phyloP scores from a whole-genome alignment of 495 filamentous ascomycete species.

The Aspergillus avenaceus region DNA sequence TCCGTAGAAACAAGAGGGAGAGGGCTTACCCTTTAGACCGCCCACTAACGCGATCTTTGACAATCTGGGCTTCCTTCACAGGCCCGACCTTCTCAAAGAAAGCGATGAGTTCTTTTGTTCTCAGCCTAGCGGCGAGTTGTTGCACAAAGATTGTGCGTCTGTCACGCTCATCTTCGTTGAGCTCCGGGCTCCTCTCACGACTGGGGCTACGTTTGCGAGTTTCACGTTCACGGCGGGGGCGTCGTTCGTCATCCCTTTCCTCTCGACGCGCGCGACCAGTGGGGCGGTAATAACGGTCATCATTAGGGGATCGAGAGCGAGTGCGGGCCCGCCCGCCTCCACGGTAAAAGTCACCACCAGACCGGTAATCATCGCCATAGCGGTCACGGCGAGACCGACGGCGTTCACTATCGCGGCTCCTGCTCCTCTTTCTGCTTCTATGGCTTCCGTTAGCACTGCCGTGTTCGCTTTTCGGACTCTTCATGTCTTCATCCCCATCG shows the following conservation, averaged over 20 bases:
- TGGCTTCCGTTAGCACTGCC: conserved; percentile 78
- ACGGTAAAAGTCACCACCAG: conserved; percentile 70
- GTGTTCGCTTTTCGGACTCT: conserved; percentile 71
- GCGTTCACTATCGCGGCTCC: conserved; percentile 75
- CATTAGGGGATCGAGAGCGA: conserved; percentile 71
- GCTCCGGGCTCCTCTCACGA: conserved; percentile 54
- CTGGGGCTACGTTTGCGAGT: conserved; percentile 50
- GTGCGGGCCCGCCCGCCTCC: conserved; percentile 65
- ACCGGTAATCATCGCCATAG: conserved; percentile 61
- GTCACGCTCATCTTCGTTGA: conserved; percentile 94
- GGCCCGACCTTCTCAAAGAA: conserved; percentile 97
- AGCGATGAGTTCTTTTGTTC: conserved; percentile 85
- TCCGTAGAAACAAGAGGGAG: not conserved
- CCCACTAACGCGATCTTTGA: conserved; percentile 96
- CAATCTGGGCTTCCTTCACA: conserved; percentile 97
- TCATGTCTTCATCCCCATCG: conserved; percentile 64
- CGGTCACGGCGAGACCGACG: conserved; percentile 78
- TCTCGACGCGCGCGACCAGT: conserved; percentile 53
- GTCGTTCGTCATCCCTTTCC: conserved; percentile 49
- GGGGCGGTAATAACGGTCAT: conserved; percentile 74
- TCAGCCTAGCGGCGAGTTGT: conserved; percentile 88
- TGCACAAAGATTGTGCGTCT: conserved; percentile 97
- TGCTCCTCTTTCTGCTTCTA: conserved; percentile 78
- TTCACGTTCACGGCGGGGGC: conserved; percentile 52
- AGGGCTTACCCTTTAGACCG: conserved; percentile 89